Conservation (phyloP, 2,329 filamentous ascomycete species). For the Aureobasidium sp. region DNA sequence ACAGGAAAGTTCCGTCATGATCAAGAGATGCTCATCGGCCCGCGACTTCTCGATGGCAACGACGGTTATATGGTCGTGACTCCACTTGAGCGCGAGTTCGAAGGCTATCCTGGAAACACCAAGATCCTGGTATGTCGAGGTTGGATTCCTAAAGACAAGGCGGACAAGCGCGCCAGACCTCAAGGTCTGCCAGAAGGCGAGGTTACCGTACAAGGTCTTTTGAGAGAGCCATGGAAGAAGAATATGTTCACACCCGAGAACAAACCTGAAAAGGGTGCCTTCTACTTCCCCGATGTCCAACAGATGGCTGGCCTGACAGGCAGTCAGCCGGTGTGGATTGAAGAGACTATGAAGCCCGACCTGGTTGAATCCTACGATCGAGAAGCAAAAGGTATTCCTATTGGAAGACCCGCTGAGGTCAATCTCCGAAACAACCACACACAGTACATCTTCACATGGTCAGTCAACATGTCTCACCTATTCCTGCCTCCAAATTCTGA, state of each 20-base stretch:
- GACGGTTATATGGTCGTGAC: constrained; percentile 90
- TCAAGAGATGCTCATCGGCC: constrained; percentile 92
- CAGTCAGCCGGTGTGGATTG: constrained; percentile 86
- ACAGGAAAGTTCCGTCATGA: constrained; percentile 74
- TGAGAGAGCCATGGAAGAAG: constrained; percentile 90
- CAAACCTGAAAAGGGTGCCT: constrained; percentile 71
- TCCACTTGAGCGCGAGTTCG: constrained; percentile 63
- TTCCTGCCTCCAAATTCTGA: not conserved
- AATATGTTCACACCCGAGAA: constrained; percentile 97
- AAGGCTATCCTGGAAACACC: constrained; percentile 45
- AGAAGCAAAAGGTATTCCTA: constrained; percentile 74
- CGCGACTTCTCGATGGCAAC: constrained; percentile 78
- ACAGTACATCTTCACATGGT: constrained; percentile 99
- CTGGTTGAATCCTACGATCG: constrained; percentile 69
- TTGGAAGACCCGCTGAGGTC: constrained; percentile 80
- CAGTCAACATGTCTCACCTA: constrained; percentile 33
- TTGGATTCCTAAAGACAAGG: constrained; percentile 78
- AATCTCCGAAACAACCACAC: constrained; percentile 94
- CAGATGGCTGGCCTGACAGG: constrained; percentile 82
- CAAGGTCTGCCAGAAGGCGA: constrained; percentile 62
- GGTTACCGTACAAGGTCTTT: constrained; percentile 73
- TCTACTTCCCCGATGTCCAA: constrained; percentile 88
- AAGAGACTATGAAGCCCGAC: constrained; percentile 88
- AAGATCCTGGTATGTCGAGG: constrained; percentile 76
- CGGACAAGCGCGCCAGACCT: constrained; percentile 54